Conservation (phyloP, 768 basidiomycete species). For the Pluteus cervinus region DNA sequence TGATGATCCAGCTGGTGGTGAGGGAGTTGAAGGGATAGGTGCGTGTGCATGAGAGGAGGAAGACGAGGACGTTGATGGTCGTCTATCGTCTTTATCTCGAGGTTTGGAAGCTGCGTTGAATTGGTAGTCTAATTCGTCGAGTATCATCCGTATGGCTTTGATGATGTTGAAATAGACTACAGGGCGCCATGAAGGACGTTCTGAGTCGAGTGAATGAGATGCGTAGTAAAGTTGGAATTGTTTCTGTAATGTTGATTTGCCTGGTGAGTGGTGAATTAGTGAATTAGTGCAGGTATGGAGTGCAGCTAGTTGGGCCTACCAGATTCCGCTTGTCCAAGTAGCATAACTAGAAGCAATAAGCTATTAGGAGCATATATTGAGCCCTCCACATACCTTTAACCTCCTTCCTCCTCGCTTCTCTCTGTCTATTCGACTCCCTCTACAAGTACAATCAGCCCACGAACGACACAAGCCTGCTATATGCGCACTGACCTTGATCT, state of each 20-base stretch:
- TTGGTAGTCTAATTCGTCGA: conserved; percentile 65
- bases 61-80: no score
- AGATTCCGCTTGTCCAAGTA: conserved; percentile 75
- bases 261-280: conserved; percentile 17
- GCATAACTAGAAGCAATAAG: conserved; percentile 43
- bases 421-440: conserved; percentile 44
- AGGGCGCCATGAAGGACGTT: conserved; percentile 71
- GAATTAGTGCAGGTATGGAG: neutral
- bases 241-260: conserved; percentile 81
- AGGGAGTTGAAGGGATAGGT: conserved; percentile 18
- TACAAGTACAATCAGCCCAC: conserved; percentile 14
- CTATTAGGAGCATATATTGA: neutral
- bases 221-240: conserved; percentile 82
- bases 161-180: conserved; percentile 83
- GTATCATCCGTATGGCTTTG: conserved; percentile 69
- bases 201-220: conserved; percentile 59
- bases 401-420: conserved; percentile 31
- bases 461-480: neutral
- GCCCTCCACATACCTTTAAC: conserved; percentile 40
- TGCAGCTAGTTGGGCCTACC: conserved; percentile 25
- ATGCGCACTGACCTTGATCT: conserved; percentile 36
- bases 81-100: no score
- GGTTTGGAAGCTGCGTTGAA: no score
- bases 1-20: conserved; percentile 14
- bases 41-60: no score